Evolutionary conservation across 805 yeast species (phyloP).

Genomic region (Suhomyces sp.): DNA sequence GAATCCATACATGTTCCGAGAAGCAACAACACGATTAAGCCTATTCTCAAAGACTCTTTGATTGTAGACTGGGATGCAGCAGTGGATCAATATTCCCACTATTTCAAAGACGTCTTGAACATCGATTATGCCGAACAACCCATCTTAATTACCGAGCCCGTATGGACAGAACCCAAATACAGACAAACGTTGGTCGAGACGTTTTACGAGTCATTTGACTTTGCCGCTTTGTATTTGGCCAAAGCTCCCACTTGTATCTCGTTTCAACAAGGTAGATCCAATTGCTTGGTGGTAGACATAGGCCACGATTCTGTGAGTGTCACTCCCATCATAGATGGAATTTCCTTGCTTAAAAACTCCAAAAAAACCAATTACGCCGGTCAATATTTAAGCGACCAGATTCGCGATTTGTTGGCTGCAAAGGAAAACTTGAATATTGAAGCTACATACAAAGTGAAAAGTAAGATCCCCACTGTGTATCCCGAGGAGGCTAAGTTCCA

Average conservation of each 20-base stretch:
- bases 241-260: slow-evolving; percentile 85
- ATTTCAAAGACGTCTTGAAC: slow-evolving; percentile 49
- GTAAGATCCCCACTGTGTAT: slow-evolving; percentile 38
- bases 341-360: slow-evolving; percentile 66
- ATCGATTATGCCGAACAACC: slow-evolving; percentile 68
- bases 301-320: slow-evolving; percentile 78
- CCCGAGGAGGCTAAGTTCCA: slow-evolving; percentile 28
- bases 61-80: slow-evolving; percentile 88
- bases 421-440: slow-evolving; percentile 28
- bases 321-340: slow-evolving; percentile 81
- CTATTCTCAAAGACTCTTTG: slow-evolving; percentile 58
- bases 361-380: slow-evolving; percentile 77
- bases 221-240: slow-evolving; percentile 79
- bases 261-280: slow-evolving; percentile 85
- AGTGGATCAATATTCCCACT: slow-evolving; percentile 64
- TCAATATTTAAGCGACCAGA: slow-evolving; percentile 54
- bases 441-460: slow-evolving; percentile 46
- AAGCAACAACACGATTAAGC: slow-evolving; percentile 47
- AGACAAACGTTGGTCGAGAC: slow-evolving; percentile 69
- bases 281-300: slow-evolving; percentile 79
- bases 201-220: slow-evolving; percentile 62
- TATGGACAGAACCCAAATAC: slow-evolving; percentile 71
- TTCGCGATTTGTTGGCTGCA: slow-evolving; percentile 38
- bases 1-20: slow-evolving; percentile 52
- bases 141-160: slow-evolving; percentile 78